Evolutionary conservation across 257 asterid genomes (phyloP).

Genomic region (Plectranthus barbatus): DNA sequence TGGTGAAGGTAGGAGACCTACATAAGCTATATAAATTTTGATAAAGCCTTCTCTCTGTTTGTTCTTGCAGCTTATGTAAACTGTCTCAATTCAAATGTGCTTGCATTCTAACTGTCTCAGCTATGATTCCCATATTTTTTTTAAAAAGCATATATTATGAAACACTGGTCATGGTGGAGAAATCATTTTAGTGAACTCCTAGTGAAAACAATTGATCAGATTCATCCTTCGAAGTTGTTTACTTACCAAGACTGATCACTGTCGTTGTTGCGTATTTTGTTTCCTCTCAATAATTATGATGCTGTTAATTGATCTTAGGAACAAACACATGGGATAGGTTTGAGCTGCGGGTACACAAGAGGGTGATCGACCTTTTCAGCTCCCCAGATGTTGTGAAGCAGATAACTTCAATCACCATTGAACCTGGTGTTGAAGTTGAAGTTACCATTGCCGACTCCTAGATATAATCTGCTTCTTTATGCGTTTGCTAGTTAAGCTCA

Average conservation of each 20-base stretch:
- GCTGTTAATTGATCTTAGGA: conserved; percentile 8
- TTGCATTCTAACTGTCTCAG: no score
- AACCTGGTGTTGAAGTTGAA: conserved; percentile 61
- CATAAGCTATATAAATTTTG: background rate
- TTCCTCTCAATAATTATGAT: background rate
- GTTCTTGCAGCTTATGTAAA: background rate
- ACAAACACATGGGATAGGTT: conserved; percentile 47
- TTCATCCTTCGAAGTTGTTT: no score
- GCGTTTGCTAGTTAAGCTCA: conserved; percentile 4
- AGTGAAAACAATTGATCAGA: background rate
- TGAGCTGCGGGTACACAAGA: conserved; percentile 53
- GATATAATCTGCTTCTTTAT: background rate
- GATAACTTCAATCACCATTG: conserved; percentile 55
- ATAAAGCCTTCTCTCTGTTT: background rate
- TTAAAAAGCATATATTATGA: no score
- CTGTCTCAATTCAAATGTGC: background rate
- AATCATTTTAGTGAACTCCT: background rate
- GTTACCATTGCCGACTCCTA: conserved; percentile 54
- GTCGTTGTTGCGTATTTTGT: background rate
- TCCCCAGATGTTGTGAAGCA: conserved; percentile 64
- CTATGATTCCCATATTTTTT: no score
- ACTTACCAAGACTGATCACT: background rate
- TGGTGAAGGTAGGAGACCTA: conserved; percentile 55
- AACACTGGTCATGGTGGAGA: no score
- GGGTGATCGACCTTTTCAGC: conserved; percentile 59